phyloP scores from a whole-genome alignment of 192 early-diverging fungal species.

The Coemansia sp. region DNA sequence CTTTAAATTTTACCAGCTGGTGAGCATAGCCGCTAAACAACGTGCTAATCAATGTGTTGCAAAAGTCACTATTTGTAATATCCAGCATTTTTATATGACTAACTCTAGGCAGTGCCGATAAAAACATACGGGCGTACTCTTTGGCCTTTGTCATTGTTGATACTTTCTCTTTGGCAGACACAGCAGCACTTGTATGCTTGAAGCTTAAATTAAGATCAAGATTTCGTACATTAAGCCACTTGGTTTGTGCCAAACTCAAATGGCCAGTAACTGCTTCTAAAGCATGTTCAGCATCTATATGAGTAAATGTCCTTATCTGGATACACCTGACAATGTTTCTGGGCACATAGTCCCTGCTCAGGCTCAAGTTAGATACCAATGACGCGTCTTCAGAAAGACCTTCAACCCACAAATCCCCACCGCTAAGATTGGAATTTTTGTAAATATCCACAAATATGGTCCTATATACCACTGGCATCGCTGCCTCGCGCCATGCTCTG shows the following conservation, averaged over 20 bases:
- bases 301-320: no score
- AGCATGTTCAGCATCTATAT: no score
- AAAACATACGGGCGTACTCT: no score
- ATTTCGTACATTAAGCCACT: no score
- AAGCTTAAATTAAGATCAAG: no score
- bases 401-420: no score
- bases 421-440: neutral
- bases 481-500: neutral
- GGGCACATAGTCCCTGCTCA: neutral
- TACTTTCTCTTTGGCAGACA: no score
- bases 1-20: constrained; percentile 3
- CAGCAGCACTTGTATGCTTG: no score
- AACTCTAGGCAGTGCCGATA: neutral
- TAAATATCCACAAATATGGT: neutral
- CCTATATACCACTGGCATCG: neutral
- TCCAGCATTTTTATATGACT: neutral
- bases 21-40: neutral
- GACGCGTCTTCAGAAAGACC: neutral
- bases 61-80: neutral
- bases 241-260: no score
- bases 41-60: neutral
- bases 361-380: neutral
- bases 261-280: no score
- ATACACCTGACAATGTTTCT: no score
- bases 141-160: no score